Base-by-base conservation (phyloP, 352 stramenopile species). In the Phytophthora sojae region DNA sequence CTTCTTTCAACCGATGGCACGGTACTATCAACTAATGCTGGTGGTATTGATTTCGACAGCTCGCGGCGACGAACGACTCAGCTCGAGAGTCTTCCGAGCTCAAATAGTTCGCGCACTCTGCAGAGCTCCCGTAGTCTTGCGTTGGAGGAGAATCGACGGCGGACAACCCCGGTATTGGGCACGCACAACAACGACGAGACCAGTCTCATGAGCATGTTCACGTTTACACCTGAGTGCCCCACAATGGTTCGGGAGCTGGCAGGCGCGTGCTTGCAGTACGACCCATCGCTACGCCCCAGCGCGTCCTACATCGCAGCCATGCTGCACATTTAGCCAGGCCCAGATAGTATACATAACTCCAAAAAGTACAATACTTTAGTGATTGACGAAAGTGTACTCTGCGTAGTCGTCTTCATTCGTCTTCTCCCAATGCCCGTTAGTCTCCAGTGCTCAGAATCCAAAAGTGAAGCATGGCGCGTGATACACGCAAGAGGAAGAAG, bases 291-390 rank as follows among this genome's bases (percentile, higher is more conserved):
- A 61, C 82, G 87, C 19, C 87, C 87, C 23, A 93, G 83, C 26
- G 83, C 87, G 25, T 86, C 82, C 61, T 92, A 94, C 61, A 85
- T 93, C 49, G 77, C 83, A 57, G 85, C 83, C n/a, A 92, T 92
- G 85, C 73, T 94, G 50, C 82, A 82, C 62, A 74, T 63, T 19
- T 85, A 80, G 57, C 23, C 53, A 65, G 42, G 21, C 21, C 19
- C 23, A 67, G 56, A 57, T 67, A 74, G 50, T 67, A 59, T 70
- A 68, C 60, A 61, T 66, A 71, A 59, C 61, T 37, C 21, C 32
- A 69, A 73, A 67, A 67, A 63, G 69, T 77, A 77, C 51, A 72
- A 75, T 80, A 80, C 19, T 19, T 6, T 19, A 52, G 44, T 39
- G 19, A 51, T 21, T 21, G 21, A 21, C 21, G 21, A 21, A 21